Conservation (phyloP, 495 filamentous ascomycete genomes). For the Eremomyces bilateralis region DNA sequence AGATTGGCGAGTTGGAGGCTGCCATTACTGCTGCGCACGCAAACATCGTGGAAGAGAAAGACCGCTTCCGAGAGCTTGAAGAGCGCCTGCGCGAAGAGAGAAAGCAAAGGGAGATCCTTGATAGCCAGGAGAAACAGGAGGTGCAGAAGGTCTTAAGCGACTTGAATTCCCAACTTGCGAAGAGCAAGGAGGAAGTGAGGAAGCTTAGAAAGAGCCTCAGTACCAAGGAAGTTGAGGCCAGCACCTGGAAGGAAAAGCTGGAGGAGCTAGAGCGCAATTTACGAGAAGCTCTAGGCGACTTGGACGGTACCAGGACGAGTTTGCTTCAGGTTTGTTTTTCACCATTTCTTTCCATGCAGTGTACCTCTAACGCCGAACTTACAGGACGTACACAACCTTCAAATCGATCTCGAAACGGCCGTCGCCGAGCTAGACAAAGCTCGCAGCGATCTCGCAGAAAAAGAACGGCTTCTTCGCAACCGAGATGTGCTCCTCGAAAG, state of each 20-base stretch:
- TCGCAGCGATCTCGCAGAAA: slow-evolving; percentile 56
- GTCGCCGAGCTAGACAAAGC: slow-evolving; percentile 59
- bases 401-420: slow-evolving; percentile 67
- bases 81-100: slow-evolving; percentile 55
- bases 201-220: slow-evolving; percentile 61
- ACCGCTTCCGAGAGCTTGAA: slow-evolving; percentile 58
- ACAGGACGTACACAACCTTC: slow-evolving; percentile 64
- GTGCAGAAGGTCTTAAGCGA: slow-evolving; percentile 61
- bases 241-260: slow-evolving; percentile 71
- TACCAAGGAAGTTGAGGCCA: slow-evolving; percentile 65
- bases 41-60: slow-evolving; percentile 56
- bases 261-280: slow-evolving; percentile 76
- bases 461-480: slow-evolving; percentile 70
- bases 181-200: slow-evolving; percentile 71
- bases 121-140: slow-evolving; percentile 74
- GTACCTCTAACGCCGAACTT: slow-evolving; percentile 2
- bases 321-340: slow-evolving; percentile 42
- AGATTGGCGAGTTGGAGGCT: slow-evolving; percentile 79
- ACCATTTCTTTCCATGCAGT: slow-evolving; percentile 5
- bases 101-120: slow-evolving; percentile 68
- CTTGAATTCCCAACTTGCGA: slow-evolving; percentile 56
- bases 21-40: slow-evolving; percentile 52
- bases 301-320: slow-evolving; percentile 68
- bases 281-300: slow-evolving; percentile 61
- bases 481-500: slow-evolving; percentile 84